phyloP scores from a whole-genome alignment of 2,329 filamentous ascomycete species.

The Bipolaris bicolor region DNA sequence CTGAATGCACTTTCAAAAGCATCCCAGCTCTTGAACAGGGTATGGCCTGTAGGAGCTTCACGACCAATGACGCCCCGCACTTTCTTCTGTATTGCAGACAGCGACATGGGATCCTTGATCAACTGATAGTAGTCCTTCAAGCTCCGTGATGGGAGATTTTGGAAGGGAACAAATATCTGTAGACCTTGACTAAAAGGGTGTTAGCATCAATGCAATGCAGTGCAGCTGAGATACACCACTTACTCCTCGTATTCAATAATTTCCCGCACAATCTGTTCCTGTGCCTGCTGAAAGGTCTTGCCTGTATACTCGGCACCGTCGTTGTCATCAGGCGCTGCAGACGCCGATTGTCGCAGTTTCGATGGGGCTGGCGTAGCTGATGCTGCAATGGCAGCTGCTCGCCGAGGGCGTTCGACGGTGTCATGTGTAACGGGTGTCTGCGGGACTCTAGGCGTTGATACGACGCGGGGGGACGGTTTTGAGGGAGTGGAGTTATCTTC shows the following conservation, averaged over 20 bases:
- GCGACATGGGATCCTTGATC: conserved; percentile 79
- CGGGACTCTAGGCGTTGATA: conserved; percentile 33
- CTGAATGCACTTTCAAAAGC: conserved; percentile 80
- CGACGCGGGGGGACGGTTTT: conserved; percentile 36
- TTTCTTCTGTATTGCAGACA: conserved; percentile 77
- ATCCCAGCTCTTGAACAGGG: conserved; percentile 82
- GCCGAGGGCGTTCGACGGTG: conserved; percentile 39
- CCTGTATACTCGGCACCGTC: conserved; percentile 51
- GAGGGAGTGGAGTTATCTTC: conserved; percentile 50
- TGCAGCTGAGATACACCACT: conserved; percentile 4
- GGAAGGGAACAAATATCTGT: conserved; percentile 74
- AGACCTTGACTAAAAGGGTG: conserved; percentile 58
- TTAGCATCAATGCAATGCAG: conserved; percentile 12
- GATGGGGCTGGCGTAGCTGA: conserved; percentile 43
- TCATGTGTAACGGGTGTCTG: conserved; percentile 34
- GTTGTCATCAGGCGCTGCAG: conserved; percentile 29
- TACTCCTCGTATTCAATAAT: conserved; percentile 66
- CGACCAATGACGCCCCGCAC: conserved; percentile 75
- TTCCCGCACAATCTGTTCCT: conserved; percentile 83
- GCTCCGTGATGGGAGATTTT: conserved; percentile 75
- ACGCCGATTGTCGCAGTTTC: conserved; percentile 41
- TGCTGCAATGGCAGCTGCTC: conserved; percentile 35
- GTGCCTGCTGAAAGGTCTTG: conserved; percentile 80
- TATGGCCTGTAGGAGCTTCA: conserved; percentile 63
- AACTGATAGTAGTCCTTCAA: conserved; percentile 86